Percentiles rank a stretch among this genome's conserved stretches.
phyloP scores from a whole-genome alignment of 352 stramenopile species.

The Ophiocytium majus region DNA sequence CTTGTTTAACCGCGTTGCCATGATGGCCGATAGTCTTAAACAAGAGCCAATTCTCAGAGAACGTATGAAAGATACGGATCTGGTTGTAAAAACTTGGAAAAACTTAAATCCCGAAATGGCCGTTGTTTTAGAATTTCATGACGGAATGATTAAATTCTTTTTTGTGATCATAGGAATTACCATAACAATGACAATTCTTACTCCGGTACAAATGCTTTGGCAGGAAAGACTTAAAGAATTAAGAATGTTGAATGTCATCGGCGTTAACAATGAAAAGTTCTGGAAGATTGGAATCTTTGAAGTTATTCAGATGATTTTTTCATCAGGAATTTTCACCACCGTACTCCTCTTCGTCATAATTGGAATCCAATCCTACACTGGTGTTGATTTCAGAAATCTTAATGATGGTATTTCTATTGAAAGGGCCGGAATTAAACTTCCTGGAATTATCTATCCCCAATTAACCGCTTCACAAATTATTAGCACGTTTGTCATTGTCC shows the following conservation, averaged over 20 bases:
- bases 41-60: too few relatives aligned
- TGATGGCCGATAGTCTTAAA: neutral
- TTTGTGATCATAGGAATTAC: neutral
- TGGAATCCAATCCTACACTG: neutral
- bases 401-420: neutral
- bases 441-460: neutral
- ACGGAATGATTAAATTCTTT: constrained; percentile 18
- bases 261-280: neutral
- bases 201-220: constrained; percentile 2
- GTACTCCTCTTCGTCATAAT: neutral
- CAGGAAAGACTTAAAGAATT: constrained; percentile 3
- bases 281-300: constrained; percentile 13
- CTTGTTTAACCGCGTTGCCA: neutral
- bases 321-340: neutral
- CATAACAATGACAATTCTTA: constrained; percentile 7
- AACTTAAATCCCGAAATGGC: neutral
- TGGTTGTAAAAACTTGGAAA: constrained; percentile 8
- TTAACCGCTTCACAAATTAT: neutral
- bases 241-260: constrained; percentile 6
- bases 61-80: too few relatives aligned
- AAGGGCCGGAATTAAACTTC: constrained; percentile 3
- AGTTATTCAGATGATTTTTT: constrained; percentile 17
- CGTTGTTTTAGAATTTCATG: neutral
- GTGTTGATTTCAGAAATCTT: constrained; percentile 2
- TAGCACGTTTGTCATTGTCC: neutral